Conservation (phyloP, 805 yeast genomes). For the Saccharomyces eubayanus region DNA sequence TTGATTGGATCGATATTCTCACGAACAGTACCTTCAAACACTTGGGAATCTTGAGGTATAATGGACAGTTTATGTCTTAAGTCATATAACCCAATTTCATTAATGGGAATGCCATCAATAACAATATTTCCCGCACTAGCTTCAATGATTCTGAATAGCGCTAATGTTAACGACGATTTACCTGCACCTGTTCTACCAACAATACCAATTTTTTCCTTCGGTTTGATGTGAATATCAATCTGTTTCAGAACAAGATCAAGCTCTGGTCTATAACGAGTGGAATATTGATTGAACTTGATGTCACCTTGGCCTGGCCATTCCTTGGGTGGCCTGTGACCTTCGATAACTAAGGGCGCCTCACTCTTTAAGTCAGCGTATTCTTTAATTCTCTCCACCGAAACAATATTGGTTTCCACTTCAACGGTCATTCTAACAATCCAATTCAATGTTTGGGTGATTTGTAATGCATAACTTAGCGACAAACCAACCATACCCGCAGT, state of each 20-base stretch:
- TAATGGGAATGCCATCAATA: conserved; percentile 64
- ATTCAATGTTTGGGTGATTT: conserved; percentile 84
- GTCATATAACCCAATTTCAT: conserved; percentile 64
- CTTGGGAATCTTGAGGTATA: conserved; percentile 92
- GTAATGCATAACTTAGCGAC: conserved; percentile 86
- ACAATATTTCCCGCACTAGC: conserved; percentile 58
- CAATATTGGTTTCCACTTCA: conserved; percentile 95
- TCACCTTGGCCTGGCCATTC: conserved; percentile 71
- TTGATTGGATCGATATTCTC: conserved; percentile 81
- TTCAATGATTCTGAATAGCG: conserved; percentile 80
- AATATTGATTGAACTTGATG: conserved; percentile 59
- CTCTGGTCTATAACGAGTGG: conserved; percentile 78
- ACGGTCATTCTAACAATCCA: conserved; percentile 99
- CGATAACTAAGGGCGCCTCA: conserved; percentile 76
- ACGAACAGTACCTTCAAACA: conserved; percentile 77
- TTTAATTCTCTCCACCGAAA: conserved; percentile 87
- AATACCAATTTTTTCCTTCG: conserved; percentile 83
- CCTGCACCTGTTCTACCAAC: conserved; percentile 98
- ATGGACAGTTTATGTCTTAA: conserved; percentile 70
- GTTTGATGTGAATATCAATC: conserved; percentile 53
- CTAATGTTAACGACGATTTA: conserved; percentile 75
- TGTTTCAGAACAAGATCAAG: conserved; percentile 71
- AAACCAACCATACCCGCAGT: conserved; percentile 92
- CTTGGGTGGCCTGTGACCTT: conserved; percentile 55
- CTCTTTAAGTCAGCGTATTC: conserved; percentile 72